These are phyloP conservation scores for Amaranthus tricolor DNA, from an alignment of 179 eudicot genomes.

Conservation along the genomic window DNA sequence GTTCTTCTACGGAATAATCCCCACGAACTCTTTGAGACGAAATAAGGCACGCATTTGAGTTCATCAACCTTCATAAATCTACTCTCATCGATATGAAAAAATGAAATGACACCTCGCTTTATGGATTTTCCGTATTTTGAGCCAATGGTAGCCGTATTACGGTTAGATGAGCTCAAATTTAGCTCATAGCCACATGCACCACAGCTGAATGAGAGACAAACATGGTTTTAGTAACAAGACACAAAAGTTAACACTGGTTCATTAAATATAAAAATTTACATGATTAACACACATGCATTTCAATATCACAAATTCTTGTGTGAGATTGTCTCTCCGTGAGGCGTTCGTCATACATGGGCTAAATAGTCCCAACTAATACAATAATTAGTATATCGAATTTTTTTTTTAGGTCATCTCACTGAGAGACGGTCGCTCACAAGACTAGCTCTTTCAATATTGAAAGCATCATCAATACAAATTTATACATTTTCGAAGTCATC, in stretches of 20 bases:
- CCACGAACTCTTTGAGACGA: constrained; percentile 60
- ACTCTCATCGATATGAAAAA: constrained; percentile 67
- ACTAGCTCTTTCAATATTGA: too few species aligned
- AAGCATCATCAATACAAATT: too few species aligned
- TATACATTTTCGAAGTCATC: not conserved
- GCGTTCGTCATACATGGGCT: too few species aligned
- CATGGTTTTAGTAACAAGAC: not conserved
- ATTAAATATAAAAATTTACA: too few species aligned
- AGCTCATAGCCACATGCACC: constrained; percentile 79
- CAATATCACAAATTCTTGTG: too few species aligned
- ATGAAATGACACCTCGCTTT: constrained; percentile 69
- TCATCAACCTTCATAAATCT: constrained; percentile 68
- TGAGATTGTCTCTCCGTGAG: too few species aligned
- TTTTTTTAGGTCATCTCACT: not conserved
- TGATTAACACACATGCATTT: too few species aligned
- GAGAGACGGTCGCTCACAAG: too few species aligned
- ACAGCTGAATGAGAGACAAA: constrained; percentile 51
- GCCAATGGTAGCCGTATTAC: constrained; percentile 70
- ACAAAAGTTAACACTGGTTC: not conserved
- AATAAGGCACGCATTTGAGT: constrained; percentile 55
- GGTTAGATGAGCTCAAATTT: constrained; percentile 66
- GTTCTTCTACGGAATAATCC: constrained; percentile 63
- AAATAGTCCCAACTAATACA: too few species aligned
- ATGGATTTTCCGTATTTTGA: constrained; percentile 81
- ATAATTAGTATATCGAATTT: too few species aligned